These are phyloP conservation scores for Eucalyptus leucophloia DNA, from an alignment of 345 rosid genomes.

Conservation along the genomic window DNA sequence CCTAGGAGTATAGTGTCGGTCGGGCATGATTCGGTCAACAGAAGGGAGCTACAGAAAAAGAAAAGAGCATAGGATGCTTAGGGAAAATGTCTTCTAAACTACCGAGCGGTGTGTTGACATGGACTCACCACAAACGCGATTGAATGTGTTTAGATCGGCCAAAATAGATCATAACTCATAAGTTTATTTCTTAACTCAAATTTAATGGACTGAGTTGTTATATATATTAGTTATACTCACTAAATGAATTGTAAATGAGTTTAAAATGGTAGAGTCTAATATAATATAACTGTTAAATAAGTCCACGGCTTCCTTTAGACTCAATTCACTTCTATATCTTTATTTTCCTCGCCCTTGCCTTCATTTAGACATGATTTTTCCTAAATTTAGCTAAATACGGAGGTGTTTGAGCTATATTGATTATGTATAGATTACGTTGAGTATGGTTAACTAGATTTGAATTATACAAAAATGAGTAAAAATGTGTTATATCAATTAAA, in stretches of 20 bases:
- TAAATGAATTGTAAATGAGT: rapidly evolving
- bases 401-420: background rate
- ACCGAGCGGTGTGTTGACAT: background rate
- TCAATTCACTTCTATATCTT: too few species aligned
- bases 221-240: too few species aligned
- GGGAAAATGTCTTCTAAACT: background rate
- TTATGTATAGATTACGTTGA: too few species aligned
- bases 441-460: too few species aligned
- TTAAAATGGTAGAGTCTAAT: too few species aligned
- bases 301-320: rapidly evolving
- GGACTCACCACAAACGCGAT: background rate
- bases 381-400: too few species aligned
- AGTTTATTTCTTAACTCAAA: background rate
- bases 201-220: too few species aligned
- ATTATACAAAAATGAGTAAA: too few species aligned
- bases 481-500: rapidly evolving
- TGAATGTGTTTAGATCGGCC: background rate
- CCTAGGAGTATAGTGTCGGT: background rate
- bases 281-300: too few species aligned
- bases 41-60: background rate
- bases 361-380: background rate
- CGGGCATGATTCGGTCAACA: background rate
- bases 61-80: background rate
- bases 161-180: too few species aligned
- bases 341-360: background rate